These are phyloP conservation scores for Hygrocybe coccinea DNA, from an alignment of 768 basidiomycete species.

Conservation along the genomic window DNA sequence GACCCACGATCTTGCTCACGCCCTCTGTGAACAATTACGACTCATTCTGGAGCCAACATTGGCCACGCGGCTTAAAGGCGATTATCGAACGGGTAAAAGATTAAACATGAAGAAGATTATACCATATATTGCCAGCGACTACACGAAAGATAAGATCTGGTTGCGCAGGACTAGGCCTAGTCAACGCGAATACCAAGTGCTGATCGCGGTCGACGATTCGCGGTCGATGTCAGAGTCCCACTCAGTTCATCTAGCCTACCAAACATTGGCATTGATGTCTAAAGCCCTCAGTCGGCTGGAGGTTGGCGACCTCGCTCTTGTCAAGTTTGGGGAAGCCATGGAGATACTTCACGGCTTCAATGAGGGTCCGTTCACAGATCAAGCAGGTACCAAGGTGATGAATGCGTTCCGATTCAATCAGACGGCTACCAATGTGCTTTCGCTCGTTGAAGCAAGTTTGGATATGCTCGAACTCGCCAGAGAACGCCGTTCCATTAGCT, in stretches of 20 bases:
- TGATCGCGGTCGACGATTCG: slow-evolving; percentile 93
- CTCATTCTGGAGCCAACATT: slow-evolving; percentile 93
- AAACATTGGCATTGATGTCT: slow-evolving; percentile 87
- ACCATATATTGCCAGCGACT: slow-evolving; percentile 95
- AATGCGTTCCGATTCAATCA: slow-evolving; percentile 87
- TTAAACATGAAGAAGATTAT: slow-evolving; percentile 99
- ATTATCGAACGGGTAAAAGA: slow-evolving; percentile 95
- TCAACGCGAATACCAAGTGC: slow-evolving; percentile 91
- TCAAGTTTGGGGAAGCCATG: slow-evolving; percentile 82
- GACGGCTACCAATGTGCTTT: slow-evolving; percentile 79
- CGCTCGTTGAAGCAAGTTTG: slow-evolving; percentile 76
- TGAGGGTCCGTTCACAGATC: slow-evolving; percentile 73
- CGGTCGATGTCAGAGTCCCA: slow-evolving; percentile 93
- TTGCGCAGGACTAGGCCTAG: slow-evolving; percentile 89
- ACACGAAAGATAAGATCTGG: slow-evolving; percentile 99
- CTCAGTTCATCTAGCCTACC: slow-evolving; percentile 88
- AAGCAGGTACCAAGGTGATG: slow-evolving; percentile 75
- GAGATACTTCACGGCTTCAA: slow-evolving; percentile 88
- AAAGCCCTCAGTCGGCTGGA: slow-evolving; percentile 89
- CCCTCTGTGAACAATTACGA: slow-evolving; percentile 92
- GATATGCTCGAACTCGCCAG: slow-evolving; percentile 71
- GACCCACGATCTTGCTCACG: slow-evolving; percentile 86
- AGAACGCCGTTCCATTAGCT: slow-evolving; percentile 55
- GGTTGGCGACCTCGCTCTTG: slow-evolving; percentile 90
- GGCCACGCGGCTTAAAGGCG: slow-evolving; percentile 90